These are phyloP conservation scores for Agrocybe chaxingu DNA, from an alignment of 768 basidiomycete species.

Conservation along the genomic window DNA sequence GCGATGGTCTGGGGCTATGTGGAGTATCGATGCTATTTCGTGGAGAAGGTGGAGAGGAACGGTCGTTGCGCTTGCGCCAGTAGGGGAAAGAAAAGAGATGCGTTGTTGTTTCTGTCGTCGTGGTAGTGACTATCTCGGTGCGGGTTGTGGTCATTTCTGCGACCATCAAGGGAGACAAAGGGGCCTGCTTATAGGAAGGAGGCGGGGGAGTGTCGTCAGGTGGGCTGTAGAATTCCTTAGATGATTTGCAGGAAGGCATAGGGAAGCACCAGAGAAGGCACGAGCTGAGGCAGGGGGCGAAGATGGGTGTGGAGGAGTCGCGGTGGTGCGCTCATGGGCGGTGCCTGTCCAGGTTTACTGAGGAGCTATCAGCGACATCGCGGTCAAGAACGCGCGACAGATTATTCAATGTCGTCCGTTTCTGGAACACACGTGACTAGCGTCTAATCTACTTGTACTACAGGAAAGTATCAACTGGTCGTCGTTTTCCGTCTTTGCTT, in stretches of 20 bases:
- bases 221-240: constrained; percentile 5
- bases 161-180: constrained; percentile 30
- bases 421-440: too few species aligned
- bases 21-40: constrained; percentile 1
- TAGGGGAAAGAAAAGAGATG: constrained; percentile 67
- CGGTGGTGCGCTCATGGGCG: too few species aligned
- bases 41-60: constrained; percentile 13
- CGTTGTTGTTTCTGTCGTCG: constrained; percentile 46
- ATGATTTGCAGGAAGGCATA: constrained; percentile 1
- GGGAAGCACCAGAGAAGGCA: too few species aligned
- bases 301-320: too few species aligned
- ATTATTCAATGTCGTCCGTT: too few species aligned
- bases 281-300: too few species aligned
- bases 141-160: constrained; percentile 47
- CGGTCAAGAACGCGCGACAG: too few species aligned
- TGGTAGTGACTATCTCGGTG: constrained; percentile 42
- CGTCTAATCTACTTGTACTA: constrained; percentile 7
- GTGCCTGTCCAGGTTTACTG: too few species aligned
- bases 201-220: constrained; percentile 4
- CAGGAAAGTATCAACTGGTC: constrained; percentile 23
- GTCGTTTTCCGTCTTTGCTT: constrained; percentile 48
- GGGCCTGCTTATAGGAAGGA: constrained; percentile 15
- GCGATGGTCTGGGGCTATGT: constrained; percentile 12
- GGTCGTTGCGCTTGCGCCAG: constrained; percentile 52
- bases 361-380: too few species aligned